A percentile compares a stretch with the other conserved stretches of the same genome.
Evolutionary conservation across 1,284 basidiomycete species (phyloP).

Genomic region (Cryptococcus hybrid): DNA sequence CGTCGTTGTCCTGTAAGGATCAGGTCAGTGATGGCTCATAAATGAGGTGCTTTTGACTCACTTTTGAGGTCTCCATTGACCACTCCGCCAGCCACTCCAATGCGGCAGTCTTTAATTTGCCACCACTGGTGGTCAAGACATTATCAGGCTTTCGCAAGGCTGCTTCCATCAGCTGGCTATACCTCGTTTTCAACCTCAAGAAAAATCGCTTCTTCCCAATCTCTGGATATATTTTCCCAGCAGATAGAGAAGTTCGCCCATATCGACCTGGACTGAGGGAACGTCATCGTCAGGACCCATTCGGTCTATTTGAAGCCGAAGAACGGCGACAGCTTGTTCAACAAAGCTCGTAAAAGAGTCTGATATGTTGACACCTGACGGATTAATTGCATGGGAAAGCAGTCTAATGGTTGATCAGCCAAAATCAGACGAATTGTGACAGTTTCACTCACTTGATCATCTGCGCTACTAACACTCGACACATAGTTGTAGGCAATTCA

Average conservation of each 20-base stretch:
- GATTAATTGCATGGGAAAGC: conserved; percentile 29
- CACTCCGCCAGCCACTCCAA: conserved; percentile 74
- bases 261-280: conserved; percentile 63
- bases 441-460: conserved; percentile 63
- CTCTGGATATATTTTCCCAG: conserved; percentile 67
- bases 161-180: conserved; percentile 69
- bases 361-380: conserved; percentile 54
- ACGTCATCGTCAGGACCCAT: conserved; percentile 61
- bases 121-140: conserved; percentile 65
- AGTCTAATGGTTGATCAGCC: conserved; percentile 19
- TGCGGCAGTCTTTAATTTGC: conserved; percentile 63
- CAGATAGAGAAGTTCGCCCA: conserved; percentile 63
- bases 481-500: conserved; percentile 69
- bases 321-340: conserved; percentile 68
- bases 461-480: conserved; percentile 64
- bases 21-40: not conserved
- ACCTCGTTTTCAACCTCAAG: conserved; percentile 69
- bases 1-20: conserved; percentile 19
- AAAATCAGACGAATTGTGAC: not conserved
- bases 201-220: conserved; percentile 57
- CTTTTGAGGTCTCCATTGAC: conserved; percentile 51
- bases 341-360: conserved; percentile 65
- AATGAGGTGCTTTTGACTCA: conserved; percentile 9
- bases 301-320: conserved; percentile 74
- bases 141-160: conserved; percentile 64